A percentile compares a stretch with the other conserved stretches of the same genome.
phyloP scores from a whole-genome alignment of 345 rosid species.

The Acer negundo region DNA sequence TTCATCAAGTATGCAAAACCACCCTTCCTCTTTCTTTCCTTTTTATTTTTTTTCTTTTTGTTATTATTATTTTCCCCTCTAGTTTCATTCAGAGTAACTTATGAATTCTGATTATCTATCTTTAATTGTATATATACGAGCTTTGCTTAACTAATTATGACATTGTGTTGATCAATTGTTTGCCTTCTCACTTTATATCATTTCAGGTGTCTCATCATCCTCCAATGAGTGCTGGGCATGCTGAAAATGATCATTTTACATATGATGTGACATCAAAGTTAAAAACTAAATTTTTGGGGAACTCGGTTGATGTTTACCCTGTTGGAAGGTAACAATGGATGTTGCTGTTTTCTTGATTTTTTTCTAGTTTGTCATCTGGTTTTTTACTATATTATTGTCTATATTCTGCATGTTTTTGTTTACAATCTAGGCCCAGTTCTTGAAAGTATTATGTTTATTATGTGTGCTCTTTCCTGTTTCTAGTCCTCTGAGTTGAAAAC shows the following conservation, averaged over 20 bases:
- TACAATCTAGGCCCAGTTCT: background rate
- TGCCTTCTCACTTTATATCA: background rate
- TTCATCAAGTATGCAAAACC: background rate
- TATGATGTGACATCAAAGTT: constrained; percentile 84
- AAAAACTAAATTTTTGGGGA: constrained; percentile 82
- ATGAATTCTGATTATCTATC: background rate
- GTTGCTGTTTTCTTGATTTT: background rate
- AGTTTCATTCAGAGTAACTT: background rate
- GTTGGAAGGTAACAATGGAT: constrained; percentile 57
- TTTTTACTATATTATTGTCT: background rate
- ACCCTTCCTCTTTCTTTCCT: background rate
- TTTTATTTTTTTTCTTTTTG: background rate
- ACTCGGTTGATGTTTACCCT: constrained; percentile 71
- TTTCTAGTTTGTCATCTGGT: background rate
- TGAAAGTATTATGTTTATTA: background rate
- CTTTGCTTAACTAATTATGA: background rate
- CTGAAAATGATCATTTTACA: constrained; percentile 82
- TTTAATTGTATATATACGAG: background rate
- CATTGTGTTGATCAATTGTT: background rate
- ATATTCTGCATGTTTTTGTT: background rate
- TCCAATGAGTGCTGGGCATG: constrained; percentile 94
- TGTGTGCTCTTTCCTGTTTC: constrained; percentile 3
- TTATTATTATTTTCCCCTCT: background rate
- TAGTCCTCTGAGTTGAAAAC: background rate
- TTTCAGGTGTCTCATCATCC: constrained; percentile 95